Evolutionary conservation across 2,329 filamentous ascomycete genomes (phyloP).

Genomic region (Botryotinia narcissicola): DNA sequence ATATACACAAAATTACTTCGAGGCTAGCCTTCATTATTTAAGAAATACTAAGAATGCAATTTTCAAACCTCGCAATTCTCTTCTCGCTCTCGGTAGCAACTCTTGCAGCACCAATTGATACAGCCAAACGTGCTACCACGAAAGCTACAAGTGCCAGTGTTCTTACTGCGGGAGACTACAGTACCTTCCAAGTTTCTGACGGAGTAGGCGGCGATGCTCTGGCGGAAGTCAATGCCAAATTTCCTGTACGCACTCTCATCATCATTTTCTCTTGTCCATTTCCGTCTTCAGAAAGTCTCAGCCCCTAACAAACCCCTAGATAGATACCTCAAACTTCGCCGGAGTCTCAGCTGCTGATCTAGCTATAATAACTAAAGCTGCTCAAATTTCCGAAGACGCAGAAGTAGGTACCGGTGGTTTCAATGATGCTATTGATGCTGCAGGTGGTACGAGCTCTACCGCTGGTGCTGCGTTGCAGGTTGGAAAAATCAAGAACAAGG

Average conservation of each 20-base stretch:
- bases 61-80: background rate
- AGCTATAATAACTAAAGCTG: conserved; percentile 39
- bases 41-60: background rate
- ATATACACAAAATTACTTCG: background rate
- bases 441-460: background rate
- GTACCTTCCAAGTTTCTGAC: conserved; percentile 42
- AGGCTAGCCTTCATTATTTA: background rate
- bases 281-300: background rate
- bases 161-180: background rate
- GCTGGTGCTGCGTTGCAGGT: background rate
- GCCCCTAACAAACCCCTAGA: conserved; percentile 33
- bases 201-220: conserved; percentile 53
- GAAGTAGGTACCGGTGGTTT: conserved; percentile 43
- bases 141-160: background rate
- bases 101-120: background rate
- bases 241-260: conserved; percentile 44
- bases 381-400: conserved; percentile 52
- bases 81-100: background rate
- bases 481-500: background rate
- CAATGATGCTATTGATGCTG: background rate
- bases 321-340: conserved; percentile 46
- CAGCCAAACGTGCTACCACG: background rate
- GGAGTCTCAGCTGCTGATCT: conserved; percentile 42
- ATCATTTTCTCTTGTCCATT: background rate
- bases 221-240: conserved; percentile 52